phyloP scores from a whole-genome alignment of 345 rosid genomes.

The Euphorbia peplus region DNA sequence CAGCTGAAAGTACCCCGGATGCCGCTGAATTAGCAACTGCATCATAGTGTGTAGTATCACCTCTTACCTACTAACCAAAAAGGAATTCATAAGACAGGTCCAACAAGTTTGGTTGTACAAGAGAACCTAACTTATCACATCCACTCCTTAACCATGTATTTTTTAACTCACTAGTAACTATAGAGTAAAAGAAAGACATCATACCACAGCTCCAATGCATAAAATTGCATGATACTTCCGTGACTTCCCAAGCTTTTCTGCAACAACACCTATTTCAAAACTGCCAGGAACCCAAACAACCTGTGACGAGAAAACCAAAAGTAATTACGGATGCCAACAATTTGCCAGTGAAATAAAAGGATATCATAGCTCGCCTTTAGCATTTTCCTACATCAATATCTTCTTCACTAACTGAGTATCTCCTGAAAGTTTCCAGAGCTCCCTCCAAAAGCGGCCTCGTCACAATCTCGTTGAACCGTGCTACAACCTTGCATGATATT shows the following conservation, averaged over 20 bases:
- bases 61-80: conserved; percentile 61
- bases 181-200: conserved; percentile 18
- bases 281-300: conserved; percentile 98
- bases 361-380: not conserved
- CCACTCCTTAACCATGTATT: not conserved
- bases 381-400: conserved; percentile 56
- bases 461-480: conserved; percentile 90
- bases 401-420: conserved; percentile 76
- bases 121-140: not conserved
- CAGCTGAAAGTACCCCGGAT: conserved; percentile 97
- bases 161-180: not conserved
- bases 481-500: conserved; percentile 59
- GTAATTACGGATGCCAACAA: not conserved
- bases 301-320: conserved; percentile 30
- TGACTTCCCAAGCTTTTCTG: conserved; percentile 76
- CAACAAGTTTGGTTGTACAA: not conserved
- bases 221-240: conserved; percentile 64
- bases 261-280: conserved; percentile 76
- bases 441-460: conserved; percentile 81
- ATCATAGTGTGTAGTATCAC: conserved; percentile 95
- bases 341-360: not conserved
- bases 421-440: conserved; percentile 79
- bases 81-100: conserved; percentile 14
- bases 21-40: conserved; percentile 96
- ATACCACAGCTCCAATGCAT: conserved; percentile 98